phyloP scores from a whole-genome alignment of 495 filamentous ascomycete genomes.

The Xylaria bambusicola region DNA sequence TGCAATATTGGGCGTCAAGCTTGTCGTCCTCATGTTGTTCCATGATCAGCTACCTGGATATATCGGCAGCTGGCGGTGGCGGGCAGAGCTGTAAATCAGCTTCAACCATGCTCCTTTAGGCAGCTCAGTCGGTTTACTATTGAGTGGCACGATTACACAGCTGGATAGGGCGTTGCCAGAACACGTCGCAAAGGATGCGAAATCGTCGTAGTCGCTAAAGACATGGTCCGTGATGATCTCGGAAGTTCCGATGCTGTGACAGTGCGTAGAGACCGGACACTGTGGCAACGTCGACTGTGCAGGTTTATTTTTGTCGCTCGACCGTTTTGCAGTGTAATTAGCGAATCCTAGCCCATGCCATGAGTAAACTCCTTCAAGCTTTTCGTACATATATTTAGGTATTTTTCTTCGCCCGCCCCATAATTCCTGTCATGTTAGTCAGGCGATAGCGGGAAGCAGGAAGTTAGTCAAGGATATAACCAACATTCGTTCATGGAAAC shows the following conservation, averaged over 20 bases:
- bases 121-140: background rate
- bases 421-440: background rate
- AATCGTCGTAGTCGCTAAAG: too few species aligned
- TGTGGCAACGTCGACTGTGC: conserved; percentile 15
- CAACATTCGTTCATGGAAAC: too few species aligned
- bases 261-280: background rate
- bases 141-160: too few species aligned
- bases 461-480: too few species aligned
- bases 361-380: background rate
- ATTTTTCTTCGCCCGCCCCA: background rate
- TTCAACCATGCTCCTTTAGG: background rate
- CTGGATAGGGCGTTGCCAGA: too few species aligned
- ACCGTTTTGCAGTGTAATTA: background rate
- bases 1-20: conserved; percentile 26
- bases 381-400: too few species aligned
- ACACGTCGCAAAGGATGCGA: too few species aligned
- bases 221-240: too few species aligned
- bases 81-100: background rate
- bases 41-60: conserved; percentile 17
- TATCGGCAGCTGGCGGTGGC: background rate
- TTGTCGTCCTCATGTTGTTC: conserved; percentile 31
- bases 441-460: too few species aligned
- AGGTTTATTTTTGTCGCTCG: background rate
- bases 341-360: background rate
- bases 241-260: background rate